phyloP scores from a whole-genome alignment of 2,329 filamentous ascomycete species.

The Xylaria digitata region DNA sequence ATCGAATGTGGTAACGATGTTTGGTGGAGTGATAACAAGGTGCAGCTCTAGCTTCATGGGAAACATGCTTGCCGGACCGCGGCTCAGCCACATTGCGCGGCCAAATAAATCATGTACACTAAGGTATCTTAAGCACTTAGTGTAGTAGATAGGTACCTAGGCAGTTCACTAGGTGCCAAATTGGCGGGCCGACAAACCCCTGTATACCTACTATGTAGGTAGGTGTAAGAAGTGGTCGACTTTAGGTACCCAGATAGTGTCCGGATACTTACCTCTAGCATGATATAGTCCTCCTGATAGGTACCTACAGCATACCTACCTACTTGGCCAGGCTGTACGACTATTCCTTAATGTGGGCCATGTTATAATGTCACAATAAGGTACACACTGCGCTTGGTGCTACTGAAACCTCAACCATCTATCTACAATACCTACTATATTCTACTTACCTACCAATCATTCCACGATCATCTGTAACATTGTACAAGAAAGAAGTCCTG shows the following conservation, averaged over 20 bases:
- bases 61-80: background rate
- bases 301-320: background rate
- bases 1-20: conserved; percentile 21
- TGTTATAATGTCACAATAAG: too few relatives aligned
- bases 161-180: background rate
- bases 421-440: background rate
- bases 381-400: too few relatives aligned
- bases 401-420: too few relatives aligned
- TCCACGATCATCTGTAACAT: background rate
- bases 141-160: background rate
- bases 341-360: background rate
- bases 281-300: too few relatives aligned
- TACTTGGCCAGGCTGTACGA: too few relatives aligned
- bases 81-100: conserved; percentile 36
- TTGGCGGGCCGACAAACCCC: too few relatives aligned
- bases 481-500: background rate
- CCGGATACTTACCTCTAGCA: too few relatives aligned
- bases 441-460: background rate
- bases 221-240: too few relatives aligned
- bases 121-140: too few relatives aligned
- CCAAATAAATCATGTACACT: background rate
- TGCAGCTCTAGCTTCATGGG: conserved; percentile 19
- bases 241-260: too few relatives aligned
- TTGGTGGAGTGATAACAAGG: conserved; percentile 31
- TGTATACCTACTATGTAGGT: too few relatives aligned